These are phyloP conservation scores for Boletus vinaceobasis DNA, from an alignment of 768 basidiomycete genomes.

Conservation along the genomic window DNA sequence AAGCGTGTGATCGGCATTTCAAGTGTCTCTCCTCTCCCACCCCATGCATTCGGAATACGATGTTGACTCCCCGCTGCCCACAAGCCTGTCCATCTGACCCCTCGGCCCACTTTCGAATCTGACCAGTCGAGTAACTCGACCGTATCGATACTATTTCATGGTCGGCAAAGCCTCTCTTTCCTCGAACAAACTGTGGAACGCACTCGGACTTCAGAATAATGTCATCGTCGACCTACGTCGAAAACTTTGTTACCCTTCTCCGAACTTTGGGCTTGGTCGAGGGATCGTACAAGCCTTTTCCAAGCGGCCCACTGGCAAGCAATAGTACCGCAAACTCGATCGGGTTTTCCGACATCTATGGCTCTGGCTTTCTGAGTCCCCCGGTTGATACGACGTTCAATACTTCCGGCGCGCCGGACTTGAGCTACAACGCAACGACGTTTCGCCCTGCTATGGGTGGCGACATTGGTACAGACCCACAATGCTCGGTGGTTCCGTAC, in stretches of 20 bases:
- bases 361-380: background rate
- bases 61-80: background rate
- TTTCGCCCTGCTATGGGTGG: background rate
- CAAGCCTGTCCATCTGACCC: background rate
- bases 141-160: background rate
- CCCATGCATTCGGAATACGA: background rate
- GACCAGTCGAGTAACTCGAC: background rate
- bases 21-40: background rate
- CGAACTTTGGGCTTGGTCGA: constrained; percentile 11
- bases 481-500: constrained; percentile 10
- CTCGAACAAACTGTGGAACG: background rate
- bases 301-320: background rate
- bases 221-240: constrained; percentile 5
- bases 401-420: background rate
- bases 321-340: background rate
- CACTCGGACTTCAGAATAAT: background rate
- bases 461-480: background rate
- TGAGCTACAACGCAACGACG: background rate
- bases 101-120: constrained; percentile 1
- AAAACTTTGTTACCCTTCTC: constrained; percentile 4
- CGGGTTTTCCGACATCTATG: background rate
- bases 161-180: background rate
- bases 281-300: constrained; percentile 9
- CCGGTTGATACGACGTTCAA: background rate
- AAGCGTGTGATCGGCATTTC: too few species aligned